Conservation (phyloP, 768 basidiomycete genomes). For the Coprinopsis cinerea region DNA sequence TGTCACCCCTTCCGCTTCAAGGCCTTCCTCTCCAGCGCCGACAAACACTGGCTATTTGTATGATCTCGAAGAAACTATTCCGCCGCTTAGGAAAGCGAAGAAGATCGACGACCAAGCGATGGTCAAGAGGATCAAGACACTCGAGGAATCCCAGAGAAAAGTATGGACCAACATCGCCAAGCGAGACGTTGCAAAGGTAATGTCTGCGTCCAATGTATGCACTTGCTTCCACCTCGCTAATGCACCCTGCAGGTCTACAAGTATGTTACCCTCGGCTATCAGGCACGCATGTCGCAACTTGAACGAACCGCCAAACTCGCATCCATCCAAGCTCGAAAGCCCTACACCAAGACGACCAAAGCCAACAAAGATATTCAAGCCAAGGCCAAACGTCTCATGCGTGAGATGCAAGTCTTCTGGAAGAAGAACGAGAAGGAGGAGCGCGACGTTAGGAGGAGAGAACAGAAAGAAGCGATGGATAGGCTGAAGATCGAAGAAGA, state of each 20-base stretch:
- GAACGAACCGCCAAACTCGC: conserved; percentile 74
- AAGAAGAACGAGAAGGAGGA: conserved; percentile 98
- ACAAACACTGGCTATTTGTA: conserved; percentile 57
- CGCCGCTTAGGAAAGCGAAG: conserved; percentile 69
- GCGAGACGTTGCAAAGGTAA: conserved; percentile 80
- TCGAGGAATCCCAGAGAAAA: conserved; percentile 83
- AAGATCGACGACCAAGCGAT: conserved; percentile 69
- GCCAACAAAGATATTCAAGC: conserved; percentile 77
- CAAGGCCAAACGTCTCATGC: conserved; percentile 83
- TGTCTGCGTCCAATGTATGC: conserved; percentile 5
- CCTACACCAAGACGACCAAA: conserved; percentile 69
- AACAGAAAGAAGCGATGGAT: conserved; percentile 91
- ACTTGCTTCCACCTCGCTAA: conserved; percentile 2
- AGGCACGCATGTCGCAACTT: conserved; percentile 58
- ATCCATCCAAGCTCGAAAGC: conserved; percentile 72
- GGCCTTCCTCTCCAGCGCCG: conserved; percentile 64
- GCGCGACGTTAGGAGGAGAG: conserved; percentile 84
- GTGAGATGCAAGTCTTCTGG: conserved; percentile 97
- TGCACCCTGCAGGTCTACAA: conserved; percentile 62
- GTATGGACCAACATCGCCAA: conserved; percentile 88
- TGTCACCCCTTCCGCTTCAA: conserved; percentile 60
- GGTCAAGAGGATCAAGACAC: conserved; percentile 65
- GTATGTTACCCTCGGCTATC: conserved; percentile 61
- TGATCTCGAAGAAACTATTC: conserved; percentile 64
- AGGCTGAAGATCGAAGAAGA: conserved; percentile 87